phyloP scores from a whole-genome alignment of 306 rosid species.

The Rosa multiflora region DNA sequence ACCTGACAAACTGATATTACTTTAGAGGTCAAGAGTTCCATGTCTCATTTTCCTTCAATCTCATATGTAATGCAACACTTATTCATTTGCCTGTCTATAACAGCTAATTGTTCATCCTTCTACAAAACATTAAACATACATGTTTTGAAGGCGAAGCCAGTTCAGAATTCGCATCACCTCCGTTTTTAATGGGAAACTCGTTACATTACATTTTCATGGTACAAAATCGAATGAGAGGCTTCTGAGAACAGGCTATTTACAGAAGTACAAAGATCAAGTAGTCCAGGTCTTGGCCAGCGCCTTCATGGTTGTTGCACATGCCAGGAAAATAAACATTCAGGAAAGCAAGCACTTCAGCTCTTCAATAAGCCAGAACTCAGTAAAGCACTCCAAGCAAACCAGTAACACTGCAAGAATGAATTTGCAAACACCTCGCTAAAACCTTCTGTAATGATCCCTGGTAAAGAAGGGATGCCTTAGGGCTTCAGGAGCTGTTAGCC shows the following conservation, averaged over 20 bases:
- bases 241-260: constrained; percentile 21
- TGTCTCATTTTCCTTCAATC: neutral
- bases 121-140: neutral
- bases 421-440: constrained; percentile 15
- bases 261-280: constrained; percentile 2
- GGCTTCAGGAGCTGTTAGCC: constrained; percentile 68
- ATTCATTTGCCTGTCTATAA: neutral
- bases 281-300: constrained; percentile 17
- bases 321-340: constrained; percentile 6
- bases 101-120: neutral
- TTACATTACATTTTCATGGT: constrained; percentile 12
- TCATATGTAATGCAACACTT: neutral
- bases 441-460: constrained; percentile 58
- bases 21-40: neutral
- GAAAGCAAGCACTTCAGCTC: neutral
- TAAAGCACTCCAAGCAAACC: constrained; percentile 3
- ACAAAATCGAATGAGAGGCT: constrained; percentile 20
- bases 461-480: constrained; percentile 68
- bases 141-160: neutral
- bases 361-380: neutral
- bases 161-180: neutral
- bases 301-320: constrained; percentile 10
- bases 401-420: neutral
- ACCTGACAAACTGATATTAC: neutral
- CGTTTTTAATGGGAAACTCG: neutral